Evolutionary conservation across 345 rosid genomes (phyloP).

Genomic region (Ailanthus altissimus): DNA sequence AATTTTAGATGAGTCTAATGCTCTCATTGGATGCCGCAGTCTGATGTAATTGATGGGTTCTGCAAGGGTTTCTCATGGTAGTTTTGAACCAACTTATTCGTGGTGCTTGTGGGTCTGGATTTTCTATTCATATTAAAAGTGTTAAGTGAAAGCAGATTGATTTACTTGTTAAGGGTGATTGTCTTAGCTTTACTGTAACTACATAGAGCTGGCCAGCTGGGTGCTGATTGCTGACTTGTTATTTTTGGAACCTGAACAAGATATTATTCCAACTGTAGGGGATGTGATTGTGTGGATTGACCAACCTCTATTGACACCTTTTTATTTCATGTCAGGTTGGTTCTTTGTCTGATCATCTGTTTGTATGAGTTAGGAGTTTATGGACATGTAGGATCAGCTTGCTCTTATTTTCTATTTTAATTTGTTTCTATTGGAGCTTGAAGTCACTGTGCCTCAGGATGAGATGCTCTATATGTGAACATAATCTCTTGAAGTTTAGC

Average conservation of each 20-base stretch:
- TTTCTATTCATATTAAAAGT: neutral
- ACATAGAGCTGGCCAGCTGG: too few species aligned
- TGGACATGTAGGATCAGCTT: neutral
- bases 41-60: neutral
- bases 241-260: neutral
- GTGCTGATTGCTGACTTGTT: too few species aligned
- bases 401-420: neutral
- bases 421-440: neutral
- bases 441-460: neutral
- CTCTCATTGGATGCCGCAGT: neutral
- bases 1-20: neutral
- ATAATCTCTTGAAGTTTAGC: neutral
- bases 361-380: neutral
- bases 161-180: neutral
- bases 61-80: neutral
- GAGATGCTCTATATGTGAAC: neutral
- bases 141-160: neutral
- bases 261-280: neutral
- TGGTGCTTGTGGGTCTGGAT: neutral
- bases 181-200: neutral
- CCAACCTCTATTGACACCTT: neutral
- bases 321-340: neutral
- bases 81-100: neutral
- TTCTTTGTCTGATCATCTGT: neutral
- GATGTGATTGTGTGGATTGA: neutral